Evolutionary conservation across 768 basidiomycete species (phyloP), one percentile per base, ranked within the genome.

Genomic region (Suillus bovinus): DNA sequence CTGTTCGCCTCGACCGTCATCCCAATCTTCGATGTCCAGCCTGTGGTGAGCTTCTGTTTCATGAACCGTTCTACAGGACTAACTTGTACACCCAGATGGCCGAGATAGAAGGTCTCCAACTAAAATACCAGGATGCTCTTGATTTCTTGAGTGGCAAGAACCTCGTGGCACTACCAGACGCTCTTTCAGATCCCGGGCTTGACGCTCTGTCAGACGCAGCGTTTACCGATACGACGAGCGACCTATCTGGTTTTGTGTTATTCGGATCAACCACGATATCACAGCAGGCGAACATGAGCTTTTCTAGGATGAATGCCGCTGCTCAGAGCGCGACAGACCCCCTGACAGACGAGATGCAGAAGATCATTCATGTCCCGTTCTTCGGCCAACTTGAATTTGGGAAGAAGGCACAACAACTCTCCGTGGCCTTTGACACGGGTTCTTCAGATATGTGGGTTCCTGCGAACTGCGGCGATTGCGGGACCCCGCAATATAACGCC

Each of bases 361-460:
- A 74, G 20, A 61, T 62, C 31, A 64, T 80, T 47, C 83, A 86
- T 61, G 63, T 81, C 33, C 71, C 82, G 59, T 87, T 86, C 68
- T 84, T 81, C 59, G 71, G 73, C 24, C 38, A 46, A 5, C 59
- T 87, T 53, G 39, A 65, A 6, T 77, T 90, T 58, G 90, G 89
- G 11, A 85, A 85, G 20, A 82, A 82, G 1, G 66, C 74, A 1
- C 87, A 89, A 70, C 58, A 64, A 24, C 67, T 90, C 20, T 76
- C 79, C 3, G 79, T 90, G 38, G 83, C 87, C 70, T 76, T 90
- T 65, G 89, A 91, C 71, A 90, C 89, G 3, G 87, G 89, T 56
- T 86, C 84, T 8, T 77, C 83, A 38, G 89, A 91, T 69, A 76
- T 87, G n/a, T 90, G 88, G 85, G 70, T 81, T 22, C 78, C 82